Conservation (phyloP, 140 eudicot genomes). For the Bidens hawaiensis region DNA sequence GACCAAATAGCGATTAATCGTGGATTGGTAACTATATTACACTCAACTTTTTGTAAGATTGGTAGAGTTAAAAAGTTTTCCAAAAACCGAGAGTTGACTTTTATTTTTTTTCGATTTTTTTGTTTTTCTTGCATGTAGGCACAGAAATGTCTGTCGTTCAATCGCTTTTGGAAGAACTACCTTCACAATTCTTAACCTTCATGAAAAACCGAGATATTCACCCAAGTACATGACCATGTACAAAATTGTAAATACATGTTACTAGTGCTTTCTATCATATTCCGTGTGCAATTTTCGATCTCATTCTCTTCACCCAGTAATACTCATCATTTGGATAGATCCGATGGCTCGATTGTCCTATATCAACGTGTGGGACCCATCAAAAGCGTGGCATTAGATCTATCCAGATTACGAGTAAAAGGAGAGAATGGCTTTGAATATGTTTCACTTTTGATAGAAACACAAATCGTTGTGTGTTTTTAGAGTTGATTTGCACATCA, state of each 20-base stretch:
- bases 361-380: background rate
- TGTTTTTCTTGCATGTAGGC: constrained; percentile 40
- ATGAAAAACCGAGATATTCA: constrained; percentile 63
- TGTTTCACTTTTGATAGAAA: constrained; percentile 14
- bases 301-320: background rate
- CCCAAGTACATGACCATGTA: constrained; percentile 39
- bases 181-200: constrained; percentile 85
- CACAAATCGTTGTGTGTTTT: constrained; percentile 10
- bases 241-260: constrained; percentile 42
- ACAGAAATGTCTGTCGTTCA: constrained; percentile 84
- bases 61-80: background rate
- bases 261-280: constrained; percentile 1
- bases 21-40: background rate
- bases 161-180: constrained; percentile 88
- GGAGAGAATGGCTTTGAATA: constrained; percentile 19
- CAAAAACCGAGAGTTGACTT: background rate
- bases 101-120: background rate
- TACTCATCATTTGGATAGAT: constrained; percentile 23
- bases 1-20: too few relatives aligned
- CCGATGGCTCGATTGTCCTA: constrained; percentile 6
- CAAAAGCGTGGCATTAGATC: constrained; percentile 12
- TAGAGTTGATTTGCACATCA: constrained; percentile 5
- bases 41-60: background rate
- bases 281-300: constrained; percentile 17
- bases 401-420: constrained; percentile 15